A percentile compares a stretch with the other conserved stretches of the same genome.
Evolutionary conservation across 805 yeast genomes (phyloP).

Genomic region (Teunomyces stri): DNA sequence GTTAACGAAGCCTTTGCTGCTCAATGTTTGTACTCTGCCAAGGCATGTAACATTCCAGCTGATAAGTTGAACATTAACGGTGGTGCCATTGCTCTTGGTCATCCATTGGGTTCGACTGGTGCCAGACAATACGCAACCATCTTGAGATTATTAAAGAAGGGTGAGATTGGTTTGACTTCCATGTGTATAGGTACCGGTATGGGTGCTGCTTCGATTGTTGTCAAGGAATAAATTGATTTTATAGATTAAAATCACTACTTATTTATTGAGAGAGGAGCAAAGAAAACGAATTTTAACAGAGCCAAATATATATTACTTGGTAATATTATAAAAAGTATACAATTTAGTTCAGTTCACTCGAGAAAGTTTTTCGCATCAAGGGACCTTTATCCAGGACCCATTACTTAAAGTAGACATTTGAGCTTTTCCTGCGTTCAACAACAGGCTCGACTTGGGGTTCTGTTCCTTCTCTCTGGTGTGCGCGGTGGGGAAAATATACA

Average conservation of each 20-base stretch:
- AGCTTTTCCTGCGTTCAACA: conserved; percentile 13
- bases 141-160: conserved; percentile 71
- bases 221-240: conserved; percentile 57
- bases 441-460: conserved; percentile 5
- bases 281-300: background rate
- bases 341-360: background rate
- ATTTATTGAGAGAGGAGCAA: background rate
- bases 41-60: conserved; percentile 60
- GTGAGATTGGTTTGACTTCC: conserved; percentile 85
- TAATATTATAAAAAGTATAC: background rate
- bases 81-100: conserved; percentile 96
- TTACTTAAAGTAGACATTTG: conserved; percentile 16
- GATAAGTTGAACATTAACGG: conserved; percentile 79
- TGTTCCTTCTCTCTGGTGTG: conserved; percentile 35
- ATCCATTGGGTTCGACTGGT: conserved; percentile 68
- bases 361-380: no score
- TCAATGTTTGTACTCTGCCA: conserved; percentile 78
- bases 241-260: conserved; percentile 4
- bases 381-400: no score
- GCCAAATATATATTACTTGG: background rate
- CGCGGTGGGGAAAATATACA: conserved; percentile 55
- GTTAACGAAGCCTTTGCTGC: conserved; percentile 97
- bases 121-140: conserved; percentile 92
- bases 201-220: conserved; percentile 92
- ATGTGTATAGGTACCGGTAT: conserved; percentile 99